Percentiles rank a stretch among this genome's conserved stretches.
These are phyloP conservation scores for Tubosaeta sp. DNA, from an alignment of 768 basidiomycete genomes.

Conservation along the genomic window DNA sequence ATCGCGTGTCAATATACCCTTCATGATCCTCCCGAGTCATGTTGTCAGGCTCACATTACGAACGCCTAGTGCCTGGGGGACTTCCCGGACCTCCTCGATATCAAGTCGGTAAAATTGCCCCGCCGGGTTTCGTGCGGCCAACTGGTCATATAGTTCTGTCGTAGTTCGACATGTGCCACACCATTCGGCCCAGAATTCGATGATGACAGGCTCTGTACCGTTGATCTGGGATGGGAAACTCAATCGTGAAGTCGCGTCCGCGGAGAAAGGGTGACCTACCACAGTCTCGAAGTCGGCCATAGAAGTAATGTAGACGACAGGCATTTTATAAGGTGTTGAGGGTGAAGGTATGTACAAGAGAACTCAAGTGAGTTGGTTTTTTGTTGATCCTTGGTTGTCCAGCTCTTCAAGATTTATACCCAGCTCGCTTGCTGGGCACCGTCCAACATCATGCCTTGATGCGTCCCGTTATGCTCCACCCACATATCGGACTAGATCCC, in stretches of 20 bases:
- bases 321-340: constrained; percentile 12
- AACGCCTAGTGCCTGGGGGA: constrained; percentile 21
- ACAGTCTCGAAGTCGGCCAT: constrained; percentile 23
- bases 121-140: constrained; percentile 25
- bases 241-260: constrained; percentile 4
- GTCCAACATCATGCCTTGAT: constrained; percentile 13
- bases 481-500: constrained; percentile 19
- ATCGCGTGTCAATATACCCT: constrained; percentile 2
- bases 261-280: constrained; percentile 10
- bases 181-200: constrained; percentile 33
- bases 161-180: constrained; percentile 21
- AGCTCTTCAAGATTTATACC: constrained; percentile 24
- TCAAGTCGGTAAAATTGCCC: constrained; percentile 31
- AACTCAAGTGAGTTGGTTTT: constrained; percentile 8
- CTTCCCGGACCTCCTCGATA: constrained; percentile 26
- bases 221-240: constrained; percentile 17
- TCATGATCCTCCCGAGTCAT: constrained; percentile 12
- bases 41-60: constrained; percentile 17
- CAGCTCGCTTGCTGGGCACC: constrained; percentile 17
- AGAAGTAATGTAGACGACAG: constrained; percentile 24
- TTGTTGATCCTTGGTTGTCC: constrained; percentile 11
- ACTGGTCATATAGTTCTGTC: constrained; percentile 20
- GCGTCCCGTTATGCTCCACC: constrained; percentile 18
- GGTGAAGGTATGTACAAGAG: constrained; percentile 12
- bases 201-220: constrained; percentile 20